Evolutionary conservation across 2,329 filamentous ascomycete species (phyloP), one percentile per base, ranked within the genome.

Genomic region (Colletotrichum cereale): DNA sequence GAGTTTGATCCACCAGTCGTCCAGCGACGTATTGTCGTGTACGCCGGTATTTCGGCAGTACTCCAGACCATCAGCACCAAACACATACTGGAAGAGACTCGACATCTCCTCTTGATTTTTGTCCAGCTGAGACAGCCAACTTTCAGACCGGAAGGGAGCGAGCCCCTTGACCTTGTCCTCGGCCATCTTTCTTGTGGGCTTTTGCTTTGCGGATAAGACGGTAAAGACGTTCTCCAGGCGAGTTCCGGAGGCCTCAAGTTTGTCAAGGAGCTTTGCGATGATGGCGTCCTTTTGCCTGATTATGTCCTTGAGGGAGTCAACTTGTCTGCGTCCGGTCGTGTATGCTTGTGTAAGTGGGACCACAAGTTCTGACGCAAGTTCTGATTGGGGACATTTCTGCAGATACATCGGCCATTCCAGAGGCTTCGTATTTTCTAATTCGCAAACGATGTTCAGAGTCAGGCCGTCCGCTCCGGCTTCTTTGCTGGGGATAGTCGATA

Each of bases 391-490:
- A 26, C 80, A 80, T 72, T 84, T 87, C 36, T 77, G 78, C 24
- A 96, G 81, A 58, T 86, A 80, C 67, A 95, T 84, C 0, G 86
- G 86, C 93, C 93, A 96, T 71, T 83, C 82, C 44, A 96, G 82
- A 6, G 89, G 86, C 58, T 85, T 83, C 38, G 95, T 83, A 1
- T 89, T 89, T n/a, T 91, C 90, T 16, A 96, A 84, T 11, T 86
- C 81, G 67, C 89, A 89, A 4, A 84, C 89, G 36, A 92, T 82
- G 50, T 86, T 84, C 47, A 94, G 79, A 11, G 78, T 81, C 26
- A 90, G 78, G 26, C 86, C 82, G 12, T 82, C 82, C 2, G 82
- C 80, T 34, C 80, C 81, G 21, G 78, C 75, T 52, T 81, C 82
- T 14, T 82, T 65, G 12, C 64, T 42, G 2, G 80, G 80, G 60